phyloP scores from a whole-genome alignment of 2,329 filamentous ascomycete species.

The Cladophialophora chaetospira region DNA sequence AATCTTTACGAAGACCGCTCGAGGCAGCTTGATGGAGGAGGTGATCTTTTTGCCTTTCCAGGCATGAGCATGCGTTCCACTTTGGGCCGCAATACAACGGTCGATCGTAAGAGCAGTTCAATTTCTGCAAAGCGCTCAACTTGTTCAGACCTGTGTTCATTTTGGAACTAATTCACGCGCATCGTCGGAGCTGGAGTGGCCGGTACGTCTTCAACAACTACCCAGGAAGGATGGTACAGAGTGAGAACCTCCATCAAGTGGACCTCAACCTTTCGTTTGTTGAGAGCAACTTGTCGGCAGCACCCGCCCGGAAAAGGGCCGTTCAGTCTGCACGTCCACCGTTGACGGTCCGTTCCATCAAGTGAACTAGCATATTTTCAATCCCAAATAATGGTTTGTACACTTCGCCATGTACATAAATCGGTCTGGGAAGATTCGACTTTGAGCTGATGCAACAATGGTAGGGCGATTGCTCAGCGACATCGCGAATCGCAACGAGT shows the following conservation, averaged over 20 bases:
- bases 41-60: not conserved
- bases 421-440: not conserved
- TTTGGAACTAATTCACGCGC: too few species aligned
- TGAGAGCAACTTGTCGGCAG: not conserved
- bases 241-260: too few species aligned
- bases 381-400: not conserved
- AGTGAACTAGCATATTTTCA: not conserved
- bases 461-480: not conserved
- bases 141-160: not conserved
- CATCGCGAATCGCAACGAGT: not conserved
- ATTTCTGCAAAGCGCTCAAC: not conserved
- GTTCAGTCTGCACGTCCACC: not conserved
- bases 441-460: not conserved
- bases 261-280: too few species aligned
- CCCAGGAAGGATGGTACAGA: not conserved
- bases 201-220: not conserved
- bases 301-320: not conserved
- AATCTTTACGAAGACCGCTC: not conserved
- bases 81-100: too few species aligned
- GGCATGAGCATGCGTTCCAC: conserved; percentile 2
- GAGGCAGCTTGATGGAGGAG: not conserved
- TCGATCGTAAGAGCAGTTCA: not conserved
- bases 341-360: conserved; percentile 5
- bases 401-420: not conserved
- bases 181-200: not conserved